Evolutionary conservation across 805 yeast genomes (phyloP), one percentile per base, ranked within the genome.

Genomic region (Kluyveromyces aestuarii): DNA sequence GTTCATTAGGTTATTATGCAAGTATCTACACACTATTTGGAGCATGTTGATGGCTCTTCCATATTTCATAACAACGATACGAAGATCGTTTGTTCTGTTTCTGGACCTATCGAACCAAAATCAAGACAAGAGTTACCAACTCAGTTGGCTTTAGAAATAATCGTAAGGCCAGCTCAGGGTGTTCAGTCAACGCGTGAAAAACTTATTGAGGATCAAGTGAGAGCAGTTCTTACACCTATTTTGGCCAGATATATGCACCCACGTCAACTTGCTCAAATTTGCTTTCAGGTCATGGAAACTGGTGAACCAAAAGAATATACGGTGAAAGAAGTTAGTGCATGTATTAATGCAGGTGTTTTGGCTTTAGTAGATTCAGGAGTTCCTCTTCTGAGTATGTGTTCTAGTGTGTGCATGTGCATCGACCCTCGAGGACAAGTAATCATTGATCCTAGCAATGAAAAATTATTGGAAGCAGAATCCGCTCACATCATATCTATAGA

Each of bases 41-140:
- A 70, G 48, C 76, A 80, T 52, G 91, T 83, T 2, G 96, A 88
- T 63, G 97, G 97, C 1, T 86, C 95, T 1, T 81, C 91, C 1
- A 75, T 75, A 21, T 71, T 81, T 49, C 61, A 67, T 14, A 62
- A 68, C n/a, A 79, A 76, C 1, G 63, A 64, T 16, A 78, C 84
- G 1, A 76, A 76, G 49, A 81, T 85, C 2, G 67, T 90, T 2
- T 79, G 83, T 40, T 81, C 96, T 0, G 90, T 91, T 1, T 77
- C 90, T 1, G 99, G 99, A 0, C 99, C 99, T 0, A 76, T 91
- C 30, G 97, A 91, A 59, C 82, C 87, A 10, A 84, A 82, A 62
- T 67, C 79, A 13, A 77, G 91, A 56, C 96, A 89, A 61, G 98
- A 91, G 62, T 65, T 82, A 35, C 96, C 97, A 10, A 82, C 85